Percentiles rank a stretch among this genome's conserved stretches.
Conservation (phyloP, 2,329 filamentous ascomycete genomes). For the Aspergillus hortae region DNA sequence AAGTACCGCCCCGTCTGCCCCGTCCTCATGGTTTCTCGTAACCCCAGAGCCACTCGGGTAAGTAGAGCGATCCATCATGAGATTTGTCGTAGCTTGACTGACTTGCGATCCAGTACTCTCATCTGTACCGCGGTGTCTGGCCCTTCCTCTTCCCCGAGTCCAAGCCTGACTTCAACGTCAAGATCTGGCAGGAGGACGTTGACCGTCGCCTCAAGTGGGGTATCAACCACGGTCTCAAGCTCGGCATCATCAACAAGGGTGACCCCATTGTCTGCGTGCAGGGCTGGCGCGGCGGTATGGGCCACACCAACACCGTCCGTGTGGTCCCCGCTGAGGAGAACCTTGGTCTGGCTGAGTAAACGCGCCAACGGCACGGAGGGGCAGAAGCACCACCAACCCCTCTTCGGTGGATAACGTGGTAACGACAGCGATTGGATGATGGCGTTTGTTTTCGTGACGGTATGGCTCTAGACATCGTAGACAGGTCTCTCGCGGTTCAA, state of each 20-base stretch:
- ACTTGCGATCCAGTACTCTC: conserved; percentile 61
- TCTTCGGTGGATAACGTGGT: conserved; percentile 12
- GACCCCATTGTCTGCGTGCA: conserved; percentile 67
- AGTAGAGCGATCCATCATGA: conserved; percentile 22
- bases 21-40: conserved; percentile 98
- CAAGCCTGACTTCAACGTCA: conserved; percentile 90
- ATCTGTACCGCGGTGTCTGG: conserved; percentile 96
- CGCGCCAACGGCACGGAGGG: neutral
- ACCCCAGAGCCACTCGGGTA: conserved; percentile 70
- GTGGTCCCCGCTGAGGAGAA: conserved; percentile 48
- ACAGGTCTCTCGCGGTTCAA: conserved; percentile 8
- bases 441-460: conserved; percentile 7
- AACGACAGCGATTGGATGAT: conserved; percentile 17
- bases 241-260: conserved; percentile 75
- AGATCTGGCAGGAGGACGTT: conserved; percentile 98
- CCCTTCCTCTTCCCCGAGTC: conserved; percentile 90
- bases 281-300: conserved; percentile 65
- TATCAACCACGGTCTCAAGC: conserved; percentile 78
- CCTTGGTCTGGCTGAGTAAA: conserved; percentile 38
- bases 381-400: neutral
- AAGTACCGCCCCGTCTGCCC: conserved; percentile 99
- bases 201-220: conserved; percentile 98
- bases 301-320: conserved; percentile 63
- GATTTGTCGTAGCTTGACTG: neutral
- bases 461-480: conserved; percentile 13